Evolutionary conservation across 768 basidiomycete genomes (phyloP).

Genomic region (Pisolithus marmoratus): DNA sequence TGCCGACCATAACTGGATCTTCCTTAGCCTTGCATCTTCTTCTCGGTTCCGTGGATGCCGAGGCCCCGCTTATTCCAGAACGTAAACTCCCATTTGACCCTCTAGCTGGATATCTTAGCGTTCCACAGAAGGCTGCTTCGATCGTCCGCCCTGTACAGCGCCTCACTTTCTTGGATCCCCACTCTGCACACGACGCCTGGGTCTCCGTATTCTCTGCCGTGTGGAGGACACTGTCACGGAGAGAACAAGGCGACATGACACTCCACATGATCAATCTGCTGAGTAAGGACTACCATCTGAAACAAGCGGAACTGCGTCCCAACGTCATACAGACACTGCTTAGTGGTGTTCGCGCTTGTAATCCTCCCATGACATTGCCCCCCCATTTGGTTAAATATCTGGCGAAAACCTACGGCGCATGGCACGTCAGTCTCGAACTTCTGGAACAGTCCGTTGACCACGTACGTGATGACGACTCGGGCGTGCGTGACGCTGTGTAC

Average conservation of each 20-base stretch:
- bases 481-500: constrained; percentile 74
- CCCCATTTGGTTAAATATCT: constrained; percentile 95
- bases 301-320: constrained; percentile 82
- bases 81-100: constrained; percentile 33
- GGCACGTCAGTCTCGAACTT: constrained; percentile 87
- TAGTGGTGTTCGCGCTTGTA: constrained; percentile 77
- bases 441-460: constrained; percentile 75
- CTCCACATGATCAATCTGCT: constrained; percentile 86
- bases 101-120: constrained; percentile 31
- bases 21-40: constrained; percentile 85
- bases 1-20: constrained; percentile 91
- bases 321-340: constrained; percentile 92
- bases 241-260: constrained; percentile 85
- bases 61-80: constrained; percentile 37
- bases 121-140: constrained; percentile 40
- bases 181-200: constrained; percentile 80
- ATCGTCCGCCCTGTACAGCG: constrained; percentile 77
- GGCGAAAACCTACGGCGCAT: constrained; percentile 93
- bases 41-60: constrained; percentile 61
- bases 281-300: constrained; percentile 89
- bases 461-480: constrained; percentile 73
- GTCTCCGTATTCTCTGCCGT: constrained; percentile 77
- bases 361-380: constrained; percentile 81
- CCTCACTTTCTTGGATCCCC: constrained; percentile 73
- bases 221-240: constrained; percentile 80